phyloP scores from a whole-genome alignment of 108 stramenopile species.

The Nitzschia putrida region DNA sequence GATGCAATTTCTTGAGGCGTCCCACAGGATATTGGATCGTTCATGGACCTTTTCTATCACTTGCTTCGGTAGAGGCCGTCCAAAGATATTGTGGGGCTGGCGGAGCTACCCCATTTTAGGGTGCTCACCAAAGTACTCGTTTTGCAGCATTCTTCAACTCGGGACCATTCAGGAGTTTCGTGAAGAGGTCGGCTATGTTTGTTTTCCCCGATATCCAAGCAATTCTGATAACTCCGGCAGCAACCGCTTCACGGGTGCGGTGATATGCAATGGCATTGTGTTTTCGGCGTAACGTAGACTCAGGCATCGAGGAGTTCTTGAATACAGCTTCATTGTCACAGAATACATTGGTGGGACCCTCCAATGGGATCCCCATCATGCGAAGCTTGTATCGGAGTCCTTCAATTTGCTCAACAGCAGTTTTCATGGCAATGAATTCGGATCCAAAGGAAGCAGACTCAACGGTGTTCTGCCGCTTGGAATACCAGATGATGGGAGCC shows the following conservation, averaged over 20 bases:
- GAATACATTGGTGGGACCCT: conserved; percentile 29
- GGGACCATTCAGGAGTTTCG: conserved; percentile 30
- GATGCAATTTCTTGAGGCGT: too few relatives aligned
- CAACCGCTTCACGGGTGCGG: conserved; percentile 33
- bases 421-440: conserved; percentile 59
- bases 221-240: conserved; percentile 22
- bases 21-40: too few relatives aligned
- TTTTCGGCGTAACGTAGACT: conserved; percentile 58
- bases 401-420: conserved; percentile 31
- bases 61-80: too few relatives aligned
- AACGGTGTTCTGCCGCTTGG: conserved; percentile 51
- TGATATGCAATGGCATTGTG: conserved; percentile 46
- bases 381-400: conserved; percentile 55
- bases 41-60: too few relatives aligned
- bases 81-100: too few relatives aligned
- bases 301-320: conserved; percentile 37
- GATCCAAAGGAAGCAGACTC: conserved; percentile 45
- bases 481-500: conserved; percentile 48
- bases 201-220: conserved; percentile 19
- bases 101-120: too few relatives aligned
- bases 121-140: too few relatives aligned
- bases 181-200: conserved; percentile 42
- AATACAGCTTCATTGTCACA: conserved; percentile 51
- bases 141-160: too few relatives aligned
- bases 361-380: conserved; percentile 52